Conservation (phyloP, 108 stramenopile genomes). For the Mayamaea pseudoterrestris region DNA sequence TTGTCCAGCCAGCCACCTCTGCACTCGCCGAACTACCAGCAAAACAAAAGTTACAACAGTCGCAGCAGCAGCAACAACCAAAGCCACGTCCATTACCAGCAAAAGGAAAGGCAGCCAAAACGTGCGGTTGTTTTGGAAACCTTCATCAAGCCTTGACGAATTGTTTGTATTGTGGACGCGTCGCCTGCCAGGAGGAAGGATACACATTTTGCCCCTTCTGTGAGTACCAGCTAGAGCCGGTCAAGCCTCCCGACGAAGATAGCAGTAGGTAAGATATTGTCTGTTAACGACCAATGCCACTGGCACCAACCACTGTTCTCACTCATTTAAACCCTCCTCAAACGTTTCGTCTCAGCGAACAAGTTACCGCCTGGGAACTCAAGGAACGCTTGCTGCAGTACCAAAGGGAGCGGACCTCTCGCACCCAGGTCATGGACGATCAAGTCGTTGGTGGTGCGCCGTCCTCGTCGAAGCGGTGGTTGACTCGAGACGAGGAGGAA, state of each 20-base stretch:
- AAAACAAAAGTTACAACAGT: constrained; percentile 5
- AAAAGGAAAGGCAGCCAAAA: constrained; percentile 6
- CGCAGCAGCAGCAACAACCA: neutral
- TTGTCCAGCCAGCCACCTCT: neutral
- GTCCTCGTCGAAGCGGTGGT: no score
- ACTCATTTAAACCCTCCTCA: no score
- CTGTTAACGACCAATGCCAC: no score
- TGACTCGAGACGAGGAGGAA: no score
- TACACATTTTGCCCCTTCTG: constrained; percentile 48
- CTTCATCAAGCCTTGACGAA: constrained; percentile 38
- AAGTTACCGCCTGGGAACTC: constrained; percentile 15
- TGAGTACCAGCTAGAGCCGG: constrained; percentile 15
- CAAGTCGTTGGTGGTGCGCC: no score
- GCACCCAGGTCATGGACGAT: constrained; percentile 43
- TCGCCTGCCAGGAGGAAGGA: constrained; percentile 37
- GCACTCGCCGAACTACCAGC: neutral
- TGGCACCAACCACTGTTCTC: no score
- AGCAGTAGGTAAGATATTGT: no score
- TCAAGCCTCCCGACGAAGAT: constrained; percentile 1
- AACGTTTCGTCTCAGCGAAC: no score
- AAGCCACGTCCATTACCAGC: no score
- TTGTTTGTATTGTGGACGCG: constrained; percentile 47
- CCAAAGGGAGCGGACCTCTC: constrained; percentile 29
- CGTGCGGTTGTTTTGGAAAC: constrained; percentile 49
- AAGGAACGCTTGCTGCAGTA: constrained; percentile 40